These are phyloP conservation scores for Annulohypoxylon maeteangense DNA, from an alignment of 495 filamentous ascomycete genomes.

Conservation along the genomic window DNA sequence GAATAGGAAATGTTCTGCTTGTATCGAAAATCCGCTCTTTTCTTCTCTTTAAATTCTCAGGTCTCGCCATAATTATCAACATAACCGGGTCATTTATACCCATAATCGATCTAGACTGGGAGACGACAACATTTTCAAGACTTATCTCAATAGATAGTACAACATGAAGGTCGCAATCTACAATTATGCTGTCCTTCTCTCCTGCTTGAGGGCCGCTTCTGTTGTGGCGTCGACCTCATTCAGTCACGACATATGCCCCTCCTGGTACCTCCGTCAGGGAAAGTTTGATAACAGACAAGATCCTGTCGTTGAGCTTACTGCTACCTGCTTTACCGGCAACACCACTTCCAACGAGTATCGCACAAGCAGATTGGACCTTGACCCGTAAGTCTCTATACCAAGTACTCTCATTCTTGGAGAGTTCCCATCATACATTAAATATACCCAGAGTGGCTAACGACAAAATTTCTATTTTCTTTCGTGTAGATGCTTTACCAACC, in stretches of 20 bases:
- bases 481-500: neutral
- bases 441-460: neutral
- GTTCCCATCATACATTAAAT: neutral
- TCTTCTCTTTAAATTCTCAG: neutral
- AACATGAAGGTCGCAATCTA: neutral
- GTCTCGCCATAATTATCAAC: neutral
- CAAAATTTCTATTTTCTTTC: neutral
- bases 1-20: neutral
- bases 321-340: neutral
- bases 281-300: neutral
- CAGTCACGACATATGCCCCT: neutral
- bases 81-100: neutral
- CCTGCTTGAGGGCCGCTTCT: neutral
- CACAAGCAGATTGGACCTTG: slow-evolving; percentile 1
- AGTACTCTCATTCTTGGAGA: neutral
- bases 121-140: neutral
- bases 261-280: neutral
- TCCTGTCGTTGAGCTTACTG: neutral
- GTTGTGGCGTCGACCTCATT: neutral
- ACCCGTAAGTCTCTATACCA: neutral
- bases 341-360: neutral
- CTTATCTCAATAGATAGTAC: neutral
- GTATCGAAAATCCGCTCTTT: neutral
- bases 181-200: neutral
- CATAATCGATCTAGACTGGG: neutral